phyloP scores from a whole-genome alignment of 805 yeast species.

The Yamadazyma akitaensis region DNA sequence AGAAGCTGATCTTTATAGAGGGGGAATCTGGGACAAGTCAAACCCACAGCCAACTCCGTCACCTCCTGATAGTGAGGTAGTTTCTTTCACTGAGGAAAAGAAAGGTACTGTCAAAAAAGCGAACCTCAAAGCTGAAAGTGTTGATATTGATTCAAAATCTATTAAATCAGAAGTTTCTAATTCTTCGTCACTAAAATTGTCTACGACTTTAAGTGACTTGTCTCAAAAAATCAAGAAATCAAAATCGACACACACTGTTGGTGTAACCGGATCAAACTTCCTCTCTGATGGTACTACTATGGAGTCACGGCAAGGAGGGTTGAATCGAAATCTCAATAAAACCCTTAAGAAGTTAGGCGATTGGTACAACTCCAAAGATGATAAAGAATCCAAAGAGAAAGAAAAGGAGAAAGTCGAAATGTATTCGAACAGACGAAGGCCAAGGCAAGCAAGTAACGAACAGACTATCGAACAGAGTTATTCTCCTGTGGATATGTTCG shows the following conservation, averaged over 20 bases:
- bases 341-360: conserved; percentile 60
- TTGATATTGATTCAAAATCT: neutral
- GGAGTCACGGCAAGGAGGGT: conserved; percentile 8
- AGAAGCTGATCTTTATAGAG: conserved; percentile 69
- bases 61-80: neutral
- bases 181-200: conserved; percentile 16
- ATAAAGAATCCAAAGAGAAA: conserved; percentile 9
- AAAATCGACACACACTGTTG: conserved; percentile 21
- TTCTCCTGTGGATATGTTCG: conserved; percentile 9
- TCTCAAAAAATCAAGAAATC: conserved; percentile 24
- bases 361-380: conserved; percentile 46
- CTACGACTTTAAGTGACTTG: conserved; percentile 23
- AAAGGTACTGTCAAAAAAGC: neutral
- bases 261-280: conserved; percentile 23
- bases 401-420: conserved; percentile 54
- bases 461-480: neutral
- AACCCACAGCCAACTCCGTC: neutral
- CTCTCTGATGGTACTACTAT: conserved; percentile 25
- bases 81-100: neutral
- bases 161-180: neutral
- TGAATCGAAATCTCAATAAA: conserved; percentile 14
- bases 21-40: conserved; percentile 83
- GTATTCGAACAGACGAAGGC: conserved; percentile 55
- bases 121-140: neutral
- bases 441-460: conserved; percentile 19